Base-by-base conservation (phyloP, 306 rosid genomes). In the Cucurbita argyrosperma region DNA sequence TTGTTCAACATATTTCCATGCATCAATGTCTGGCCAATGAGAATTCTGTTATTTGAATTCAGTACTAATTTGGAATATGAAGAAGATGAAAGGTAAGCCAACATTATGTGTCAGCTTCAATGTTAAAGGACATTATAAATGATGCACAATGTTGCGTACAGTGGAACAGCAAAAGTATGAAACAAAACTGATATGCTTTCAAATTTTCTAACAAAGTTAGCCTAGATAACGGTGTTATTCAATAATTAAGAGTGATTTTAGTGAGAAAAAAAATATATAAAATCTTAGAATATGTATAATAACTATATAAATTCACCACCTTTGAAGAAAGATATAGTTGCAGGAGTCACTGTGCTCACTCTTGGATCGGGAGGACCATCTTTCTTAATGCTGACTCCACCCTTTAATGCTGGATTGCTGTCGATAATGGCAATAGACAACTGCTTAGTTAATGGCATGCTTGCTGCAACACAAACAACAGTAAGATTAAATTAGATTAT, bases 321-420 rank as follows among this genome's bases (percentile, higher is more conserved):
- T 94, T 57, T 82, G 85, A 94, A 90, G 76, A 80, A 82, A 26
- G 97, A 89, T 74, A 94, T 94, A 76, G 88, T 81, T 61, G 96
- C 88, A 35, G 98, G 96, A 68, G 98, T 90, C 43, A 94, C 89
- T 55, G 97, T 88, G 83, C 97, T 94, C 84, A 89, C 98, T 81
- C 98, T 89, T 78, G 98, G 83, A 86, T 89, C 97, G 8, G 98
- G 97, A 54, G 91, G 87, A 37, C 81, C 92, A 42, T 89, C 96
- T 77, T 87, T 90, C 74, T 88, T 89, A 77, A 88, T 77, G 78
- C 76, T n/a, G 62, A 80, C 49, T 74, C 81, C 72, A 74, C 85
- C 74, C 18, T 74, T 81, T 7, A 94, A 75, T 59, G 92, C 92
- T 16, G 98, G 98, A 82, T 89, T 94, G 84, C 97, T 86, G 87